Evolutionary conservation across 129 eudicot genomes (phyloP), one percentile per base, ranked within the genome.

Genomic region (Gnaphalium uliginosum): DNA sequence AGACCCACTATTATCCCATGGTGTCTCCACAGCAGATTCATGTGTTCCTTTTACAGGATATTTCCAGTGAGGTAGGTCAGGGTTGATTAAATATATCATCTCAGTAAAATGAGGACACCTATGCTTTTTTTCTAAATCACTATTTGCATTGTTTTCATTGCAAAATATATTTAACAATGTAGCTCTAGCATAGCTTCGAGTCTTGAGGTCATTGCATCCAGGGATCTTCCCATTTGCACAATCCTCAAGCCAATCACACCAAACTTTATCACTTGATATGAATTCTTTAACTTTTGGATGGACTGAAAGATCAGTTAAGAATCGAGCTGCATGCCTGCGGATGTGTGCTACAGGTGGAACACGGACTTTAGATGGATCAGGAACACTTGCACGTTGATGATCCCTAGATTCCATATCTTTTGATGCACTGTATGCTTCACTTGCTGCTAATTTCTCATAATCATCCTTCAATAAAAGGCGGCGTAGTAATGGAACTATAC

Each of bases 171-270:
- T 95, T 46, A 95, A 80, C 57, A 91, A 78, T 77, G 91, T 87
- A 19, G 99, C 99, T 81, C 92, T 85, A 19, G 99, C 97, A 80
- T 91, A 91, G 78, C 99, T 95, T 83, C 84, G 97, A 80, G 82
- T 89, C 78, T 95, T 95, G 46, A 83, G 87, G 80, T 95, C 99
- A 82, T 85, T 84, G 81, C 96, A 95, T 22, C 96, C 95, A 7
- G 82, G 85, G 66, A 95, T 85, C 61, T 82, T 85, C 19, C 99
- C 97, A 72, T 85, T 87, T 61, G 99, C 97, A 83, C 99, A 95
- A 13, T 95, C 92, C 69, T 95, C 96, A 74, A 91, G 99, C 99
- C 99, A 95, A 29, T 81, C 83, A 76, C 92, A 82, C 99, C 90
- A 89, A 35, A 54, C 70, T 78, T 84, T 80, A 79, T 95, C 99